Conservation (phyloP, 176 grass and related monocot genomes). For the Paspalum notatum region DNA sequence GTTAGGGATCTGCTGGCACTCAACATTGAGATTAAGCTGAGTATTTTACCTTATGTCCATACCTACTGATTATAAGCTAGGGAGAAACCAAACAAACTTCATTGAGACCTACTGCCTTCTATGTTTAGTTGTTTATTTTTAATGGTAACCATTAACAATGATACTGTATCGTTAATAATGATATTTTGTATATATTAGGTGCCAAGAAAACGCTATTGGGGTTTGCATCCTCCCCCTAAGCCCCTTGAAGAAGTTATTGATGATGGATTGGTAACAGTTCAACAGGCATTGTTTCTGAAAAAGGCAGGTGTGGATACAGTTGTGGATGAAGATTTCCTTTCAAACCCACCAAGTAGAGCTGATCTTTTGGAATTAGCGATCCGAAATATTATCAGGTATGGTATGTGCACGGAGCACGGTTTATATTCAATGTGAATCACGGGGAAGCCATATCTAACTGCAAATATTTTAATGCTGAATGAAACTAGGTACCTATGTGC, state of each 20-base stretch:
- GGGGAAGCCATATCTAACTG: conserved; percentile 15
- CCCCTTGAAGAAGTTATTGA: conserved; percentile 99
- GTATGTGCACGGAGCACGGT: conserved; percentile 10
- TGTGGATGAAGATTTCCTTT: conserved; percentile 87
- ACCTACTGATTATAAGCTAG: background rate
- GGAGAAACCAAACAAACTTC: background rate
- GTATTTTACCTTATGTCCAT: background rate
- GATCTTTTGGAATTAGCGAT: conserved; percentile 82
- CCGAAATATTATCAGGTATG: conserved; percentile 94
- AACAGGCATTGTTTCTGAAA: conserved; percentile 82
- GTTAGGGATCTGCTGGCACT: background rate
- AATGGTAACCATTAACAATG: background rate
- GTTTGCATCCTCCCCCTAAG: conserved; percentile 87
- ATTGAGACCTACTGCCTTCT: conserved; percentile 7
- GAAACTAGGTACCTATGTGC: conserved; percentile 73
- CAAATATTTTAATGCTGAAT: conserved; percentile 29
- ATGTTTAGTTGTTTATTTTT: conserved; percentile 11
- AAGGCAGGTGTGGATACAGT: conserved; percentile 90
- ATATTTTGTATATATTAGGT: conserved; percentile 55
- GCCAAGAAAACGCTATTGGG: conserved; percentile 95
- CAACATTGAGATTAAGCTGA: too few relatives aligned
- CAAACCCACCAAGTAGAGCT: conserved; percentile 81
- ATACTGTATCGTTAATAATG: background rate
- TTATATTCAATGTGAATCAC: conserved; percentile 40
- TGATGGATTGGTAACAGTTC: conserved; percentile 77